Evolutionary conservation across 148 eudicot genomes (phyloP).

Genomic region (Tetragonia tetragonoides): DNA sequence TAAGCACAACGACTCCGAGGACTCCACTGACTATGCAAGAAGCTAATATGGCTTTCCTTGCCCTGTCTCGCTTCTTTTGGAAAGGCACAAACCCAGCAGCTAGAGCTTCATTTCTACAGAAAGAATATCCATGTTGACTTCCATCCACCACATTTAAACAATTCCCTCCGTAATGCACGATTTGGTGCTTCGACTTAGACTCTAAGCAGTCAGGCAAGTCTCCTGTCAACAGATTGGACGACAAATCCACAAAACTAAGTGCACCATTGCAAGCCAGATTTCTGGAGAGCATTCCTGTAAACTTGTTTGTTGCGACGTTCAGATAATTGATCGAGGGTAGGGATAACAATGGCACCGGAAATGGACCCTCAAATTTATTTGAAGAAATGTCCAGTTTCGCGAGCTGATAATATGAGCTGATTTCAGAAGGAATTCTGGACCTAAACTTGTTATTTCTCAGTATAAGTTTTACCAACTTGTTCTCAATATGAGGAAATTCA

Average conservation of each 20-base stretch:
- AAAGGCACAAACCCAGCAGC: slow-evolving; percentile 77
- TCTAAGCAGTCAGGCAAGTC: slow-evolving; percentile 57
- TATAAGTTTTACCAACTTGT: slow-evolving; percentile 49
- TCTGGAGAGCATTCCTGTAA: slow-evolving; percentile 60
- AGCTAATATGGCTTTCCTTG: slow-evolving; percentile 39
- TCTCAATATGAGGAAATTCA: slow-evolving; percentile 53
- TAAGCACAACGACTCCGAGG: slow-evolving; percentile 34
- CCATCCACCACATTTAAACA: slow-evolving; percentile 46
- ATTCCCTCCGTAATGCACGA: slow-evolving; percentile 46
- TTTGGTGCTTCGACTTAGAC: slow-evolving; percentile 29
- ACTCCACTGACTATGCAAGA: slow-evolving; percentile 54
- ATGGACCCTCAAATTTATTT: slow-evolving; percentile 77
- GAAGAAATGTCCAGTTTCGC: slow-evolving; percentile 57
- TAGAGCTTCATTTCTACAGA: slow-evolving; percentile 78
- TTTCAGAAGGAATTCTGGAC: slow-evolving; percentile 50
- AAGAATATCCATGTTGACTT: slow-evolving; percentile 55
- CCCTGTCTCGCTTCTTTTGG: slow-evolving; percentile 29
- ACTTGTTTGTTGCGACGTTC: slow-evolving; percentile 52
- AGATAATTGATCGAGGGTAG: slow-evolving; percentile 62
- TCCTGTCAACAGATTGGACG: slow-evolving; percentile 66
- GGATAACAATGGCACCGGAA: slow-evolving; percentile 50
- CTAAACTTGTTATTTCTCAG: slow-evolving; percentile 65
- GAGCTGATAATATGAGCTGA: slow-evolving; percentile 63
- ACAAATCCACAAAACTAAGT: slow-evolving; percentile 63
- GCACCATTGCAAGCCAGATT: slow-evolving; percentile 47